A percentile compares a stretch with the other conserved stretches of the same genome.
phyloP scores from a whole-genome alignment of 2,329 filamentous ascomycete species.

The Ceratocystis cacaofunesta region DNA sequence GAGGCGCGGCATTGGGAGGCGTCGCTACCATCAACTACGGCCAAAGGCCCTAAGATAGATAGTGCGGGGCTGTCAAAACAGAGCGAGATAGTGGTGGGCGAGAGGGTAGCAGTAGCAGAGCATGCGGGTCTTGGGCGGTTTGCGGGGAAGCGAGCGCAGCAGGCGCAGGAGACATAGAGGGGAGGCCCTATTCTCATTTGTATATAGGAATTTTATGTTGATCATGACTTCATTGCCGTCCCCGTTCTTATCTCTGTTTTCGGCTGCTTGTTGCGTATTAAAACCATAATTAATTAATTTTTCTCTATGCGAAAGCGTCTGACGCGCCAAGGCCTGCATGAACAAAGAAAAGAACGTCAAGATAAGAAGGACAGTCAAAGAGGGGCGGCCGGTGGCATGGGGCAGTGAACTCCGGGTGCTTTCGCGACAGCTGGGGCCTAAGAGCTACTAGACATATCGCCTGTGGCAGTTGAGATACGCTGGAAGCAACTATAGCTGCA shows the following conservation, averaged over 20 bases:
- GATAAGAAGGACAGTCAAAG: background rate
- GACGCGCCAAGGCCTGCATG: background rate
- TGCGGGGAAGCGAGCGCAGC: conserved; percentile 9
- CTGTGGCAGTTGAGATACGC: no score
- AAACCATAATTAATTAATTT: background rate
- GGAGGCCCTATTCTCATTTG: no score
- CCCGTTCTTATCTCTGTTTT: no score
- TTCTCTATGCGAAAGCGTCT: background rate
- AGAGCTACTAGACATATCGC: background rate
- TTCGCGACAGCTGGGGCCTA: no score
- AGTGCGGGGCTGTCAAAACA: conserved; percentile 9
- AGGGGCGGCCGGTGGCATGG: background rate
- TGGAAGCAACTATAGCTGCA: no score
- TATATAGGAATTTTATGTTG: no score
- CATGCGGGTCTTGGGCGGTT: conserved; percentile 14
- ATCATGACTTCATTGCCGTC: no score
- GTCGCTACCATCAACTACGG: conserved; percentile 7
- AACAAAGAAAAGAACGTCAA: background rate
- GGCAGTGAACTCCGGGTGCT: no score
- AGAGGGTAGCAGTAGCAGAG: conserved; percentile 6
- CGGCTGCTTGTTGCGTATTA: background rate
- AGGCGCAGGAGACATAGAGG: background rate
- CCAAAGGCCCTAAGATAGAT: conserved; percentile 4
- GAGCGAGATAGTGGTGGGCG: conserved; percentile 11
- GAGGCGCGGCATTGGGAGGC: conserved; percentile 55